Conservation (phyloP, 2,329 filamentous ascomycete genomes). For the Magnaporthiopsis rhizophila region DNA sequence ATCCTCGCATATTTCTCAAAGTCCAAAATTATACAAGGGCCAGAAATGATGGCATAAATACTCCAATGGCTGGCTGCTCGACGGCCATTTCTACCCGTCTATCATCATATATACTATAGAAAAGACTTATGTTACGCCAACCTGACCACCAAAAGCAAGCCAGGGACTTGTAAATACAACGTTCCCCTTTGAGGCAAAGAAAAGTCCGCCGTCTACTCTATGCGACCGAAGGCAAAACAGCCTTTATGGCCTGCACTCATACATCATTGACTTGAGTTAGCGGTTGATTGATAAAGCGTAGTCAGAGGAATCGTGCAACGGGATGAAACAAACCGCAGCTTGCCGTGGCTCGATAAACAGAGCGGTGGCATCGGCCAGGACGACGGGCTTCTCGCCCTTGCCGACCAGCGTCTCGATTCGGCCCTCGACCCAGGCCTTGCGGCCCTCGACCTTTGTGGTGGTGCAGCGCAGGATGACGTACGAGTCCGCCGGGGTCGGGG, state of each 20-base stretch:
- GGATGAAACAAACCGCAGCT: constrained; percentile 53
- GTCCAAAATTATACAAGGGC: no score
- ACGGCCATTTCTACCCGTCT: neutral
- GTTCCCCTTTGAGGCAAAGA: neutral
- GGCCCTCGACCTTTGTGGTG: constrained; percentile 79
- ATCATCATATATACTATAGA: neutral
- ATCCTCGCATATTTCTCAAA: no score
- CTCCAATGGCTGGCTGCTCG: no score
- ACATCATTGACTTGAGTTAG: neutral
- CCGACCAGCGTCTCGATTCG: constrained; percentile 69
- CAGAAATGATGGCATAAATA: no score
- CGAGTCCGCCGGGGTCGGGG: constrained; percentile 65
- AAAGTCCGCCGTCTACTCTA: neutral
- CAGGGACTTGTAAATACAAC: neutral
- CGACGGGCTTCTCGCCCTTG: constrained; percentile 50
- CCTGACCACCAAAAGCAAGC: neutral
- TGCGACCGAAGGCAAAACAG: neutral
- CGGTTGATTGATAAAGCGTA: neutral
- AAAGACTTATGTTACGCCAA: neutral
- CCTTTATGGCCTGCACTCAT: neutral
- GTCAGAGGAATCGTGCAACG: neutral
- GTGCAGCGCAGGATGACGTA: constrained; percentile 72
- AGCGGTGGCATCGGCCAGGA: constrained; percentile 75
- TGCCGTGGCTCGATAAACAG: constrained; percentile 85
- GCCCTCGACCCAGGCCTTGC: constrained; percentile 92